Conservation (phyloP, 768 basidiomycete genomes). For the Hygrocybe punicea region DNA sequence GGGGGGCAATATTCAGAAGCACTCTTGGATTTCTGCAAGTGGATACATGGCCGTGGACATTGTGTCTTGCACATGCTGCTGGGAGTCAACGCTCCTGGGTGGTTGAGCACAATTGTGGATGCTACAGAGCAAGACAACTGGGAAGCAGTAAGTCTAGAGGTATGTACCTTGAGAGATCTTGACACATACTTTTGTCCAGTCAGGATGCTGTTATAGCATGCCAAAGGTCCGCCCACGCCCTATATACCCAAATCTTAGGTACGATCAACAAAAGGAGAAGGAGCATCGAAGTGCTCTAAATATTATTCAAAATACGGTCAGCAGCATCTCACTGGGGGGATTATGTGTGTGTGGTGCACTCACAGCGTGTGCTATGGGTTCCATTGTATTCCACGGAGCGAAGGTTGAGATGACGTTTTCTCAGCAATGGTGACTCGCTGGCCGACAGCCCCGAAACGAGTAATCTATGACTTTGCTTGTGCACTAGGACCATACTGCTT, state of each 20-base stretch:
- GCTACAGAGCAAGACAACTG: not conserved
- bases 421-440: too few species aligned
- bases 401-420: too few species aligned
- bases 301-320: too few species aligned
- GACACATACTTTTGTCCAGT: not conserved
- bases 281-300: not conserved
- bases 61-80: not conserved
- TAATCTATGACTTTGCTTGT: too few species aligned
- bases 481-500: too few species aligned
- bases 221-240: not conserved
- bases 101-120: too few species aligned
- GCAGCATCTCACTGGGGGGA: too few species aligned
- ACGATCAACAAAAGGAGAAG: not conserved
- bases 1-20: not conserved
- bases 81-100: not conserved
- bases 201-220: conserved; percentile 1
- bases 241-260: not conserved
- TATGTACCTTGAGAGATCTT: not conserved
- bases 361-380: too few species aligned
- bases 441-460: too few species aligned
- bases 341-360: too few species aligned
- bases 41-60: not conserved
- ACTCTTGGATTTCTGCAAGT: not conserved
- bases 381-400: too few species aligned
- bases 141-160: not conserved